A percentile compares a stretch with the other conserved stretches of the same genome.
These are phyloP conservation scores for Scolecobasidium constrictum DNA, from an alignment of 2,329 filamentous ascomycete genomes.

Conservation along the genomic window DNA sequence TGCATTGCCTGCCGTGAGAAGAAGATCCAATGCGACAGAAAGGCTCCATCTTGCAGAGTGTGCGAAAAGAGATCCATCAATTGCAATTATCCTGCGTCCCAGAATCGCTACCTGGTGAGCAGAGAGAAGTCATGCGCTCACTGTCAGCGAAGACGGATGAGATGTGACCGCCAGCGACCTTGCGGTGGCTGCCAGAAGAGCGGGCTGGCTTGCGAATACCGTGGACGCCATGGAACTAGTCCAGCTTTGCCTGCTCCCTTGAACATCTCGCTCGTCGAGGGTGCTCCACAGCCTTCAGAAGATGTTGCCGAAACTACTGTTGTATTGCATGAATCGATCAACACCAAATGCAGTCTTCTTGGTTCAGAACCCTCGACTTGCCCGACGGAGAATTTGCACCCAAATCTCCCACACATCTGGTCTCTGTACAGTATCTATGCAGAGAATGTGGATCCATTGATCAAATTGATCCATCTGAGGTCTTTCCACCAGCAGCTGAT, in stretches of 20 bases:
- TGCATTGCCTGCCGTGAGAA: constrained; percentile 4
- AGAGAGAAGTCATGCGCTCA: constrained; percentile 3
- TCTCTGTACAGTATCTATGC: constrained; percentile 1
- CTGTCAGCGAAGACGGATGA: constrained; percentile 2
- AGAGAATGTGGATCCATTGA: constrained; percentile 6
- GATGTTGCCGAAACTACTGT: no score
- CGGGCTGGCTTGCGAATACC: constrained; percentile 1
- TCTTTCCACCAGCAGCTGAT: constrained; percentile 7
- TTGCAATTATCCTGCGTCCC: constrained; percentile 3
- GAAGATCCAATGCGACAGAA: constrained; percentile 4
- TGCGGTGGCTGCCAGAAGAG: neutral
- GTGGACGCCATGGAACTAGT: neutral
- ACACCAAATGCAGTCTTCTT: no score
- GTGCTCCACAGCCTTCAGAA: no score
- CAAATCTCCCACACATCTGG: constrained; percentile 5
- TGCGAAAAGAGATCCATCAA: neutral
- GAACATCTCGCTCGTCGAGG: no score
- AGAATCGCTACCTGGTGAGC: constrained; percentile 3
- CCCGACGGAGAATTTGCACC: constrained; percentile 1
- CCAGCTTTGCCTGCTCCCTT: no score
- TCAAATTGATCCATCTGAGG: constrained; percentile 6
- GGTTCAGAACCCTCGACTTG: no score
- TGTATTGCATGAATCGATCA: no score
- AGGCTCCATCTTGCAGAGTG: constrained; percentile 1
- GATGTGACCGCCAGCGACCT: constrained; percentile 3